phyloP scores from a whole-genome alignment of 352 stramenopile genomes.

The Halophytophthora polymorphica region DNA sequence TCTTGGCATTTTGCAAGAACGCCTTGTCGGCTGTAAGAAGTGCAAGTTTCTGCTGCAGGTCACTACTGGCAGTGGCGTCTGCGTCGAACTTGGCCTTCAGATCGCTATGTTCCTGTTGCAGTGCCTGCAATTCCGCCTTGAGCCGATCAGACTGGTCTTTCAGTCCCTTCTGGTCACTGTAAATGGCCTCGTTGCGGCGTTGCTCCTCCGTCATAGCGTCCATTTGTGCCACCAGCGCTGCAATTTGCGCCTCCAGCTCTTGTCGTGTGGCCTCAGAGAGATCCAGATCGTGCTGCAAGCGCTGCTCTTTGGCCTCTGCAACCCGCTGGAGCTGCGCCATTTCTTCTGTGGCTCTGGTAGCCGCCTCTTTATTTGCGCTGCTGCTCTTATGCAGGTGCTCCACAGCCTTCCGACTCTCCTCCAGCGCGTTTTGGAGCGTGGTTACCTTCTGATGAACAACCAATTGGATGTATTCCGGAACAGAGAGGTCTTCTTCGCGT shows the following conservation, averaged over 20 bases:
- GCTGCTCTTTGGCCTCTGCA: constrained; percentile 31
- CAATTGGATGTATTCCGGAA: constrained; percentile 65
- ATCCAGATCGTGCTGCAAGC: constrained; percentile 48
- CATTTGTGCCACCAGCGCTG: constrained; percentile 37
- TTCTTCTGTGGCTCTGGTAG: constrained; percentile 28
- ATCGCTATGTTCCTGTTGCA: constrained; percentile 21
- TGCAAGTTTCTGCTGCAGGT: constrained; percentile 37
- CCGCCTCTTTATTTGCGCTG: constrained; percentile 29
- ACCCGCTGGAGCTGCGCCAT: constrained; percentile 24
- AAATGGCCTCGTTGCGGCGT: constrained; percentile 24
- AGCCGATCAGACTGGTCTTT: constrained; percentile 38
- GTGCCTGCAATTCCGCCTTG: constrained; percentile 22
- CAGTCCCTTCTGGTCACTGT: constrained; percentile 20
- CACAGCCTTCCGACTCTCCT: constrained; percentile 32
- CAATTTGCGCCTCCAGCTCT: constrained; percentile 55
- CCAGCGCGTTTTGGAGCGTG: constrained; percentile 35
- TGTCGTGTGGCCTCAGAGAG: constrained; percentile 42
- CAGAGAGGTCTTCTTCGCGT: constrained; percentile 44
- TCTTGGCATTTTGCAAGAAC: constrained; percentile 55
- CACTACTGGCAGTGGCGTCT: constrained; percentile 12
- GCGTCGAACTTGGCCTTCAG: constrained; percentile 20
- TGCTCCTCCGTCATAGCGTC: constrained; percentile 48
- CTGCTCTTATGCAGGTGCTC: constrained; percentile 26
- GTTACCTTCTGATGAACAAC: constrained; percentile 43
- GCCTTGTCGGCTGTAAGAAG: constrained; percentile 60